A percentile compares a stretch with the other conserved stretches of the same genome.
phyloP scores from a whole-genome alignment of 495 filamentous ascomycete genomes.

The Beverwykella pulmonaria region DNA sequence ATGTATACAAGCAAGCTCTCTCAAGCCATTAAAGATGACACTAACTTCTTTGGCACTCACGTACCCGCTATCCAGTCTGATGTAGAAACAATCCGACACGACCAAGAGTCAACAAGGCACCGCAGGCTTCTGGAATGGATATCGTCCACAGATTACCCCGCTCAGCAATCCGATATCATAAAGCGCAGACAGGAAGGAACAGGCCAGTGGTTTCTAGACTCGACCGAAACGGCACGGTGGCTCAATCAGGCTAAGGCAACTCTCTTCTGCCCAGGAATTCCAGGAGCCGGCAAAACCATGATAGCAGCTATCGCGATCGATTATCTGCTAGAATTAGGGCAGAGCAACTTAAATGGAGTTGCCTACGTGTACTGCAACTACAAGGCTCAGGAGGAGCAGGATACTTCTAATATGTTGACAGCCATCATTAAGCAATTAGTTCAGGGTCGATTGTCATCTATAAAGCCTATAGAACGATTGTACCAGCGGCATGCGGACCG shows the following conservation, averaged over 20 bases:
- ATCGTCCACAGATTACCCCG: constrained; percentile 21
- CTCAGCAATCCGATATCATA: constrained; percentile 45
- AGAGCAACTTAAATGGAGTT: background rate
- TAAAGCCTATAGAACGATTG: background rate
- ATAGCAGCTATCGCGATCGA: constrained; percentile 1
- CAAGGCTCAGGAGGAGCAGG: background rate
- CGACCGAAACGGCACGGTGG: constrained; percentile 45
- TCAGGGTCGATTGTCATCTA: background rate
- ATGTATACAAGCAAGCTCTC: constrained; percentile 11
- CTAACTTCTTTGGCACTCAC: background rate
- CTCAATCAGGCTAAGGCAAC: constrained; percentile 33
- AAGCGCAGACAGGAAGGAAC: constrained; percentile 45
- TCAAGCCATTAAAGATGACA: no score
- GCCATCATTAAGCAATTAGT: constrained; percentile 1
- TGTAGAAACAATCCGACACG: background rate
- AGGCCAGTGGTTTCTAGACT: constrained; percentile 49
- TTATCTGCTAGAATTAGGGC: background rate
- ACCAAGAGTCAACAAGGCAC: background rate
- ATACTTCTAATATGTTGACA: background rate
- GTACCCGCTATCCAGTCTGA: constrained; percentile 1
- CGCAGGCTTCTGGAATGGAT: constrained; percentile 25
- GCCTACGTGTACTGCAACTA: constrained; percentile 1
- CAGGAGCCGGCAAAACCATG: constrained; percentile 1
- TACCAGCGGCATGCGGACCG: background rate
- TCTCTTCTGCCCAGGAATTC: constrained; percentile 36